Conservation (phyloP, 106 monocot genomes). For the Dendrobium huoshanense region DNA sequence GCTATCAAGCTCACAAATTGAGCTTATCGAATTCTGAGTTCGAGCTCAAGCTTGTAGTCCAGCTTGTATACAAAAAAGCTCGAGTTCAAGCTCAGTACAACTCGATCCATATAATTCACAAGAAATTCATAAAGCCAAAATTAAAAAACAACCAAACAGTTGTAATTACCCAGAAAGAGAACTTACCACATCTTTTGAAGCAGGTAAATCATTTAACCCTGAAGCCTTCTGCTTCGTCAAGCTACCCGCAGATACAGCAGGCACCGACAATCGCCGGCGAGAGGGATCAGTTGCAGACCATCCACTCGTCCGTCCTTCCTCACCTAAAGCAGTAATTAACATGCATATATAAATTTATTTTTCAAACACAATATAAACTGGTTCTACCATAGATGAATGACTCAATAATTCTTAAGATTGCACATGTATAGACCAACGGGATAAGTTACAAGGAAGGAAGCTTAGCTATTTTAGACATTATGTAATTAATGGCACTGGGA, state of each 20-base stretch:
- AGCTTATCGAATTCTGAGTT: too few species aligned
- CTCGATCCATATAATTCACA: neutral
- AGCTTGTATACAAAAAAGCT: too few species aligned
- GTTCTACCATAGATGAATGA: neutral
- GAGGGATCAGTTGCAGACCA: conserved; percentile 37
- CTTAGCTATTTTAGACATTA: neutral
- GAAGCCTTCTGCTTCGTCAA: conserved; percentile 53
- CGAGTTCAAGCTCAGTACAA: too few species aligned
- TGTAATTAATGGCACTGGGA: neutral
- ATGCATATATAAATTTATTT: neutral
- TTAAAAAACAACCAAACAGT: neutral
- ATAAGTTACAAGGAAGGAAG: neutral
- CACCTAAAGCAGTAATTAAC: neutral
- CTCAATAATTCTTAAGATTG: neutral
- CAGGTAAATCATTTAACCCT: conserved; percentile 25
- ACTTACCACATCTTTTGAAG: conserved; percentile 42
- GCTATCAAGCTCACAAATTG: too few species aligned
- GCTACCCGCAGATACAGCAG: conserved; percentile 22
- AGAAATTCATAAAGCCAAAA: neutral
- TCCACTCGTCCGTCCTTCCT: conserved; percentile 2
- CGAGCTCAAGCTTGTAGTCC: too few species aligned
- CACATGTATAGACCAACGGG: neutral
- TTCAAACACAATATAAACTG: neutral
- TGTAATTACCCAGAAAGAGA: neutral
- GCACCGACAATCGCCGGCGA: conserved; percentile 26